These are phyloP conservation scores for Pichia californica DNA, from an alignment of 805 yeast species.

Conservation along the genomic window DNA sequence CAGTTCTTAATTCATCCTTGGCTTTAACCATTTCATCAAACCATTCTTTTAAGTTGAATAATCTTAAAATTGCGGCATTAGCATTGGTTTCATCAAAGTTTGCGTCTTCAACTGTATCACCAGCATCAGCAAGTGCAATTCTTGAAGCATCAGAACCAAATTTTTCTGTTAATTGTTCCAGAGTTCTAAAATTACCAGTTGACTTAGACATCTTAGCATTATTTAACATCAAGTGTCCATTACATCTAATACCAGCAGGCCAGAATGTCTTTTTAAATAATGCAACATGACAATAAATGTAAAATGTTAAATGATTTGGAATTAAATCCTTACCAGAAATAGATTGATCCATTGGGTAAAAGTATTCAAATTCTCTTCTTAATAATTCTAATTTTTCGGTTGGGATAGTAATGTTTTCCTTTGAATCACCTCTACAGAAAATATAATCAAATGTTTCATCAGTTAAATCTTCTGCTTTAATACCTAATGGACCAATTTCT, in stretches of 20 bases:
- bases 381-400: conserved; percentile 56
- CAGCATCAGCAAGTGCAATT: conserved; percentile 97
- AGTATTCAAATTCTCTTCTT: conserved; percentile 94
- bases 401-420: conserved; percentile 61
- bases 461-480: conserved; percentile 79
- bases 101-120: conserved; percentile 96
- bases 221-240: conserved; percentile 92
- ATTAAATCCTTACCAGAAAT: conserved; percentile 95
- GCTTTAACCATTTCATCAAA: conserved; percentile 65
- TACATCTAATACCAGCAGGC: conserved; percentile 92
- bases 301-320: conserved; percentile 95
- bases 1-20: conserved; percentile 49
- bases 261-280: conserved; percentile 84
- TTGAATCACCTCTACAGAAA: conserved; percentile 48
- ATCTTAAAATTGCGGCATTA: conserved; percentile 92
- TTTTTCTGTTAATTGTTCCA: conserved; percentile 75
- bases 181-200: conserved; percentile 93
- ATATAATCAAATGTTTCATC: conserved; percentile 91
- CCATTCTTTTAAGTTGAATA: conserved; percentile 93
- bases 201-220: conserved; percentile 98
- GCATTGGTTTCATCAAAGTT: conserved; percentile 96
- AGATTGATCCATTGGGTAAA: conserved; percentile 89
- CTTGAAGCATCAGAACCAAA: conserved; percentile 97
- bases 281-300: conserved; percentile 88
- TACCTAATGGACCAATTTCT: conserved; percentile 62